Evolutionary conservation across 768 basidiomycete species (phyloP), one percentile per base, ranked within the genome.

Genomic region (Termitomyces sp.): DNA sequence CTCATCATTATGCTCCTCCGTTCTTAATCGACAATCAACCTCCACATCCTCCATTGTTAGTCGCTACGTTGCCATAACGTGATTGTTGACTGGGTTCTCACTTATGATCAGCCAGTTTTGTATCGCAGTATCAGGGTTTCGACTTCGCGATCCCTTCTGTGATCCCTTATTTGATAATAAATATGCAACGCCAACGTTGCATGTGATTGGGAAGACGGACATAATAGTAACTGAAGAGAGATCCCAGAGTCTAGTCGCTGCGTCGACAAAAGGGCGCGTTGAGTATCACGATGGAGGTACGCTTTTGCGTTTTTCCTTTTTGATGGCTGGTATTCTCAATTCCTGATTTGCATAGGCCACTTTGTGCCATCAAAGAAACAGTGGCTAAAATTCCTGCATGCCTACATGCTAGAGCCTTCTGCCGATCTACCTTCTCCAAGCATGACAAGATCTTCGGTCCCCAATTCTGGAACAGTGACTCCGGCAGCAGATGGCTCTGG

Each of bases 261-360:
- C 80, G 10, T 86, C 87, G 28, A 64, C 66, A 2, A 79, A 79
- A 45, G 75, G 76, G 30, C 78, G 91, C 11, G 79, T 94, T 9
- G 90, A 90, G 66, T 79, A 78, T 61, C 92, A 94, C 56, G 82
- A 84, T 25, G 92, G 92, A 52, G 92, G 92, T 91, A 55, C 30
- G 85, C 71, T 19, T 9, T 41, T 16, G 44, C 44, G 2, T 48
- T 52, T 47, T 42, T 14, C 37, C 17, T 2, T 27, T 30, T 16
- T 9, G 32, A 30, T 5, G 14, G 17, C 5, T 40, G 14, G 14
- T 23, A 25, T 32, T n/a, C 21, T 47, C 41, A 34, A 21, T 19
- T 52, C 43, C 19, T 30, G 19, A 12, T 44, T 34, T 23, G 2
- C 6, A 19, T 21, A 92, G 91, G 90, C 8, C 91, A 94, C 68